Evolutionary conservation across 306 rosid species (phyloP), one percentile per base, ranked within the genome.

Genomic region (Prunus fruticosa): DNA sequence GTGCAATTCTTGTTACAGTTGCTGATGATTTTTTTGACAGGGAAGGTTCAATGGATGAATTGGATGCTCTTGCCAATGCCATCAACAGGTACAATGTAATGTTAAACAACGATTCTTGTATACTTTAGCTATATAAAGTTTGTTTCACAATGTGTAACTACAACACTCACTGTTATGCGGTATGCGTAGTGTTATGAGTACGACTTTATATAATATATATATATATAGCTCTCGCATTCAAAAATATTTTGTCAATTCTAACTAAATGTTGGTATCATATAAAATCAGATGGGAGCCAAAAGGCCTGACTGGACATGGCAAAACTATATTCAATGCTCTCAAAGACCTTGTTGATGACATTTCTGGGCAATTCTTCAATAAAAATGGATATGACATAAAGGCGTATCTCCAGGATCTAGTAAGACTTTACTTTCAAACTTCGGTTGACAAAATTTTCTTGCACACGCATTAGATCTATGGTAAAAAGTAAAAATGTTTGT

Each of bases 11-110:
- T 49, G 75, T 90, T 54, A 87, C 92, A 6, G 83, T 86, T 47
- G 85, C 85, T 11, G 90, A 89, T 69, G 94, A 89, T 87, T 87
- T 86, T 84, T 89, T 82, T 80, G 89, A 89, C 67, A 49, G 19
- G 60, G 41, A 76, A 38, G 90, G 85, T 9, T 78, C 89, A 62
- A 78, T 76, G 15, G 23, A 7, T 80, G 82, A 89, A 49, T 71
- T 87, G 30, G 74, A 82, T 71, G 11, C 2, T 60, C 86, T 89
- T 73, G 58, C 81, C 6, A 19, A 71, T 46, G 91, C 91, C 19
- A 18, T 89, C 75, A 27, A 32, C 45, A 79, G 84, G 87, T 79
- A 78, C 11, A 45, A 38, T 8, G 11, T 5, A 38, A 38, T 34
- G 41, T 5, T 57, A 10, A 71, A 1, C n/a, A 1, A 7, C 8